phyloP scores from a whole-genome alignment of 2,329 filamentous ascomycete species.

The Amesomyces nigricolor region DNA sequence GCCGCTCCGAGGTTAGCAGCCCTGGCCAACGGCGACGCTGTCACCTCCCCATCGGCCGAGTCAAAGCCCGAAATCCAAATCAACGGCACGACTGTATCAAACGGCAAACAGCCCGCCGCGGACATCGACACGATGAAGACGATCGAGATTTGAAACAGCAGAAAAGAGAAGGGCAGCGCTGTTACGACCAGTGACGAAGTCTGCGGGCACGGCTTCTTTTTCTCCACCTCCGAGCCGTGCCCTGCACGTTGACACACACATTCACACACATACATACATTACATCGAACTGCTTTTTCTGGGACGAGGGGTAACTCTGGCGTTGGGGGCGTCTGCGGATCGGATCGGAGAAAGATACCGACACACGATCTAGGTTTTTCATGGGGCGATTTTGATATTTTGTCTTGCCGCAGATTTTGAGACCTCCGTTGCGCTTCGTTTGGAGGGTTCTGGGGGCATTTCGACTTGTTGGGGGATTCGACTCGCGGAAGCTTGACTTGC shows the following conservation, averaged over 20 bases:
- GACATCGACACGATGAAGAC: conserved; percentile 52
- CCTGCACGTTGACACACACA: neutral
- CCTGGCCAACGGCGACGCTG: conserved; percentile 29
- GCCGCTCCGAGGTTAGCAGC: conserved; percentile 30
- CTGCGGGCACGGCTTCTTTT: neutral
- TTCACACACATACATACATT: conserved; percentile 5
- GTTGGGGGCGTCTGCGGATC: conserved; percentile 8
- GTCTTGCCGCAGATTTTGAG: neutral
- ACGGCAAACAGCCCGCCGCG: conserved; percentile 40
- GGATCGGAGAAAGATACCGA: neutral
- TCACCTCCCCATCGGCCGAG: neutral
- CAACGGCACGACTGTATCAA: conserved; percentile 24
- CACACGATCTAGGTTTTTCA: too few relatives aligned
- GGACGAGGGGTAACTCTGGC: neutral
- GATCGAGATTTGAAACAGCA: conserved; percentile 48
- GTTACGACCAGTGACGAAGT: conserved; percentile 8
- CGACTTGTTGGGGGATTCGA: too few relatives aligned
- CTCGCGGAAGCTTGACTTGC: too few relatives aligned
- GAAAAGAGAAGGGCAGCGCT: neutral
- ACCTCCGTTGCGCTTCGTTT: neutral
- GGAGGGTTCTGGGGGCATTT: neutral
- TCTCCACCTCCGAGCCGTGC: too few relatives aligned
- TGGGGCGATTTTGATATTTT: neutral
- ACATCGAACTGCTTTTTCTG: neutral
- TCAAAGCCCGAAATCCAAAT: conserved; percentile 34